phyloP scores from a whole-genome alignment of 441 rosid species.

The Pelargonium hybrid region DNA sequence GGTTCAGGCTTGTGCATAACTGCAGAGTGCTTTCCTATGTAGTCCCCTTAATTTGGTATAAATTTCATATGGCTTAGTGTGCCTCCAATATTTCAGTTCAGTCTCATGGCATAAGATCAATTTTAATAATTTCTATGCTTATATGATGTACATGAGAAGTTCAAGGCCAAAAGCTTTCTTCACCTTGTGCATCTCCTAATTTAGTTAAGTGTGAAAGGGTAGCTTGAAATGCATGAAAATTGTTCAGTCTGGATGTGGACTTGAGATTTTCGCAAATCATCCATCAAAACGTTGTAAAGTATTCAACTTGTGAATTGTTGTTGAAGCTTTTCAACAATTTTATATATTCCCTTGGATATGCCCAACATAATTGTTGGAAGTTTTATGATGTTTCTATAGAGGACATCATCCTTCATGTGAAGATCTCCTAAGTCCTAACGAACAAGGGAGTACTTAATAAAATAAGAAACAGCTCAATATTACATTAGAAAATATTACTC shows the following conservation, averaged over 20 bases:
- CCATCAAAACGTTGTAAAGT: background rate
- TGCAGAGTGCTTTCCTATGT: background rate
- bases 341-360: background rate
- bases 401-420: background rate
- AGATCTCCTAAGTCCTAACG: background rate
- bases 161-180: background rate
- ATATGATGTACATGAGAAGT: background rate
- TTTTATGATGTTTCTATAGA: background rate
- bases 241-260: background rate
- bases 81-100: constrained; percentile 2
- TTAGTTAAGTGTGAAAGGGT: constrained; percentile 1
- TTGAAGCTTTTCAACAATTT: background rate
- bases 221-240: background rate
- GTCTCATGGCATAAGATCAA: background rate
- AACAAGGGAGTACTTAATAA: background rate
- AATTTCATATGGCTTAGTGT: background rate
- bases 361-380: background rate
- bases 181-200: background rate
- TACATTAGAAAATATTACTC: background rate
- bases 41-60: constrained; percentile 1
- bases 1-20: constrained; percentile 1
- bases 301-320: background rate
- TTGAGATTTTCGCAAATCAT: background rate
- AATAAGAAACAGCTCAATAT: constrained; percentile 1
- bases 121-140: background rate